phyloP scores from a whole-genome alignment of 495 filamentous ascomycete genomes.

The Cenococcum geophilum region DNA sequence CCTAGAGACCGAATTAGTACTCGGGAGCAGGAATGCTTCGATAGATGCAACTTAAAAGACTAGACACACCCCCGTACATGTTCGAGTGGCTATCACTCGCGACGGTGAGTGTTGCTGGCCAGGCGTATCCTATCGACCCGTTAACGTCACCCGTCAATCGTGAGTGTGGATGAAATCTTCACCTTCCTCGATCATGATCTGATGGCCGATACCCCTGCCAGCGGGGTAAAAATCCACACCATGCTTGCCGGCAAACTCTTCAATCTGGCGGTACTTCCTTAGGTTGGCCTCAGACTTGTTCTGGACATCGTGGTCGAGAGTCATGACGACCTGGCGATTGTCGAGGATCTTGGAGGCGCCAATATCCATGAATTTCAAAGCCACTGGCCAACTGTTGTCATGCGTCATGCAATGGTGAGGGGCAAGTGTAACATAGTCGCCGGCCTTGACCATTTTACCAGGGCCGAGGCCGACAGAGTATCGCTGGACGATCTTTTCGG shows the following conservation, averaged over 20 bases:
- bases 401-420: conserved; percentile 82
- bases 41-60: no score
- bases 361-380: conserved; percentile 79
- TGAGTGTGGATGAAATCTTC: no score
- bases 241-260: conserved; percentile 76
- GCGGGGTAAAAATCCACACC: conserved; percentile 81
- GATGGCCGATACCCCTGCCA: conserved; percentile 78
- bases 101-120: conserved; percentile 78
- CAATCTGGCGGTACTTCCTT: conserved; percentile 78
- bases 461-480: conserved; percentile 66
- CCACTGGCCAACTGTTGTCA: conserved; percentile 87
- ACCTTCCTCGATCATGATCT: conserved; percentile 83
- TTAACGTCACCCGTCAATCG: no score
- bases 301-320: conserved; percentile 90
- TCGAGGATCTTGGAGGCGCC: conserved; percentile 72
- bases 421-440: conserved; percentile 79
- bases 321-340: conserved; percentile 74
- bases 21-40: no score
- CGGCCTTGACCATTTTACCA: conserved; percentile 64
- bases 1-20: no score
- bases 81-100: conserved; percentile 81
- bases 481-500: conserved; percentile 85
- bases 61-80: conserved; percentile 86
- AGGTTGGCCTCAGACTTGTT: conserved; percentile 79
- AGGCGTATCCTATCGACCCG: no score